Percentiles rank a stretch among this genome's conserved stretches.
phyloP scores from a whole-genome alignment of 768 basidiomycete genomes.

The Candolleomyces eurysporus region DNA sequence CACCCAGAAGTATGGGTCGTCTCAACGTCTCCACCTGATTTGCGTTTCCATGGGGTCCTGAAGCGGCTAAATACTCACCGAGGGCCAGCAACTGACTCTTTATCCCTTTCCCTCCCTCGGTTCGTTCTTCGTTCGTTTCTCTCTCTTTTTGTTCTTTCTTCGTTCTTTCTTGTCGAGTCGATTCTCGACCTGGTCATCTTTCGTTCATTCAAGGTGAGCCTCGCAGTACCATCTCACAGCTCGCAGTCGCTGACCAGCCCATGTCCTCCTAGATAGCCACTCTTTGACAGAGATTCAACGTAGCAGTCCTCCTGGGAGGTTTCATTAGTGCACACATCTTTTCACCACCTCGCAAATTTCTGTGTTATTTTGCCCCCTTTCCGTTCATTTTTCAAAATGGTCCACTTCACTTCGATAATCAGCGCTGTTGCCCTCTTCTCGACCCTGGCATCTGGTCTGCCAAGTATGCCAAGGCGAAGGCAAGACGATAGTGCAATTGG shows the following conservation, averaged over 20 bases:
- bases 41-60: slow-evolving; percentile 35
- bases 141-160: slow-evolving; percentile 38
- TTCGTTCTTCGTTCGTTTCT: slow-evolving; percentile 35
- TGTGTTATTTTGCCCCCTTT: slow-evolving; percentile 40
- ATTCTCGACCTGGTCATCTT: slow-evolving; percentile 56
- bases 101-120: slow-evolving; percentile 21
- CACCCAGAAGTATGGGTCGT: slow-evolving; percentile 12
- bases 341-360: slow-evolving; percentile 29
- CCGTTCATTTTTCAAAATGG: slow-evolving; percentile 52
- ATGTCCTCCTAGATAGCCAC: slow-evolving; percentile 45
- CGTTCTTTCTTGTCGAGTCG: slow-evolving; percentile 60
- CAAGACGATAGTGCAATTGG: slow-evolving; percentile 40
- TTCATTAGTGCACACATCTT: slow-evolving; percentile 38
- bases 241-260: not conserved
- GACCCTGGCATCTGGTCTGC: slow-evolving; percentile 40
- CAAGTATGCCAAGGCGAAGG: slow-evolving; percentile 26
- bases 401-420: slow-evolving; percentile 53
- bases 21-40: slow-evolving; percentile 16
- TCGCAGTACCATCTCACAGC: slow-evolving; percentile 3
- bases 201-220: slow-evolving; percentile 51
- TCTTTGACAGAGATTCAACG: slow-evolving; percentile 69
- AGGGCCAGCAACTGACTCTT: not conserved
- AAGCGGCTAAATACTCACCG: slow-evolving; percentile 22
- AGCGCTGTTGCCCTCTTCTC: slow-evolving; percentile 54
- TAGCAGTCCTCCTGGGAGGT: slow-evolving; percentile 64